Evolutionary conservation across 495 filamentous ascomycete species (phyloP).

Genomic region (Chaetomidium leptoderma): DNA sequence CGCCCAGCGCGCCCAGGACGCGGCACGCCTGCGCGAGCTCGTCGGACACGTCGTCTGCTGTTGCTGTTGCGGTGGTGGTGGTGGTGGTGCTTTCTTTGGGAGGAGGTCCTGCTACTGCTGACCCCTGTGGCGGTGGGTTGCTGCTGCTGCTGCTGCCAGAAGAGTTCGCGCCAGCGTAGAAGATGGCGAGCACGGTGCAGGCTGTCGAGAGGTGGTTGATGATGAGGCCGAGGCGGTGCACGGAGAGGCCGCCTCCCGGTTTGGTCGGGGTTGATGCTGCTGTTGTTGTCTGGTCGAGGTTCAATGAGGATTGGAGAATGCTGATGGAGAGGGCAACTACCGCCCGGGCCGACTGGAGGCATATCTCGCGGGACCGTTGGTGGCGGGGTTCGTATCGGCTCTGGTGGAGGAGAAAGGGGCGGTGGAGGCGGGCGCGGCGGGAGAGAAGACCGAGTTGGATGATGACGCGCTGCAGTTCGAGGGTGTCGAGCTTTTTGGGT

Average conservation of each 20-base stretch:
- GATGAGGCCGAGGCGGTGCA: conserved; percentile 2
- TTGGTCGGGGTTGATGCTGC: neutral
- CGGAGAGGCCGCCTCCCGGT: neutral
- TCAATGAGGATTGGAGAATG: neutral
- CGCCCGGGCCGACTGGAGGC: neutral
- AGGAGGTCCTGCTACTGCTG: neutral
- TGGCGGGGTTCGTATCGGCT: neutral
- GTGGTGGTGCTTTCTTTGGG: neutral
- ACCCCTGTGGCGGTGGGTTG: neutral
- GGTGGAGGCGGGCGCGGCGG: conserved; percentile 24
- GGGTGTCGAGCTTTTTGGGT: neutral
- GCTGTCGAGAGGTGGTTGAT: conserved; percentile 2
- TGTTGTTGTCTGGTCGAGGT: neutral
- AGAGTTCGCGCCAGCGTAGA: neutral
- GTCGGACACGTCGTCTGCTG: neutral
- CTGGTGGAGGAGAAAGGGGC: conserved; percentile 23
- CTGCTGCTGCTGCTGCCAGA: too few relatives aligned
- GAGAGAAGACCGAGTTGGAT: conserved; percentile 20
- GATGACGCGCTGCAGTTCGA: conserved; percentile 20
- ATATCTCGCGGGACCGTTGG: conserved; percentile 1
- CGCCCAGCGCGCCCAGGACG: neutral
- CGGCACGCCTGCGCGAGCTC: conserved; percentile 1
- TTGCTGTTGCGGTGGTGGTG: neutral
- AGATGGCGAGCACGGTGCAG: conserved; percentile 1
- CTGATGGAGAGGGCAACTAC: neutral